Evolutionary conservation across 805 yeast species (phyloP).

Genomic region (Yamadazyma paraphyllophila): DNA sequence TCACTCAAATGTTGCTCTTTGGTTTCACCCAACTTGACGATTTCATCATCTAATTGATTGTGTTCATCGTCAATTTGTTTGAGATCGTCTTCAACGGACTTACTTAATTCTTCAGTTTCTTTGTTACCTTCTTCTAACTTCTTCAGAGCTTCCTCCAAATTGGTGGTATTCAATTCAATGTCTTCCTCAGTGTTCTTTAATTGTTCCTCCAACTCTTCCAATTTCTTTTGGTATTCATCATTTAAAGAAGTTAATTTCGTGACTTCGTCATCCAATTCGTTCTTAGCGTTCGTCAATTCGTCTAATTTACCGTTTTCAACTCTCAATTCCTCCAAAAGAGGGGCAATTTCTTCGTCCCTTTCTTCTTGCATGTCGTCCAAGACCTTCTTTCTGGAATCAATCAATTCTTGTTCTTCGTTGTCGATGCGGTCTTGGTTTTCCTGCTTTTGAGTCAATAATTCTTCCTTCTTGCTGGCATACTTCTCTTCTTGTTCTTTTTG

Average conservation of each 20-base stretch:
- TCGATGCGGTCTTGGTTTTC: conserved; percentile 46
- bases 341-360: conserved; percentile 53
- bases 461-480: conserved; percentile 41
- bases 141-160: conserved; percentile 31
- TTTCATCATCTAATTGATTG: conserved; percentile 41
- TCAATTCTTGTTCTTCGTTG: conserved; percentile 42
- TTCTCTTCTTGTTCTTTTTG: conserved; percentile 35
- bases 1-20: conserved; percentile 35
- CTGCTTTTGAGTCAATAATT: conserved; percentile 44
- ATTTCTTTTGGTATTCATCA: conserved; percentile 41
- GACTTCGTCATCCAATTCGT: conserved; percentile 44
- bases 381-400: conserved; percentile 44
- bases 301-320: conserved; percentile 48
- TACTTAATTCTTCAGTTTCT: conserved; percentile 37
- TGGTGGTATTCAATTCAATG: conserved; percentile 31
- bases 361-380: conserved; percentile 50
- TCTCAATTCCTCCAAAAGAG: conserved; percentile 52
- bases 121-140: conserved; percentile 40
- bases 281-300: conserved; percentile 50
- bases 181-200: conserved; percentile 41
- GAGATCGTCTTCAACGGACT: conserved; percentile 22
- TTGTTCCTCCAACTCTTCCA: conserved; percentile 44
- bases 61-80: conserved; percentile 25
- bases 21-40: conserved; percentile 37
- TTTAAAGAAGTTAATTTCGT: conserved; percentile 44